These are phyloP conservation scores for Lodderomyces beijingensis DNA, from an alignment of 1,139 yeast genomes.

Conservation along the genomic window DNA sequence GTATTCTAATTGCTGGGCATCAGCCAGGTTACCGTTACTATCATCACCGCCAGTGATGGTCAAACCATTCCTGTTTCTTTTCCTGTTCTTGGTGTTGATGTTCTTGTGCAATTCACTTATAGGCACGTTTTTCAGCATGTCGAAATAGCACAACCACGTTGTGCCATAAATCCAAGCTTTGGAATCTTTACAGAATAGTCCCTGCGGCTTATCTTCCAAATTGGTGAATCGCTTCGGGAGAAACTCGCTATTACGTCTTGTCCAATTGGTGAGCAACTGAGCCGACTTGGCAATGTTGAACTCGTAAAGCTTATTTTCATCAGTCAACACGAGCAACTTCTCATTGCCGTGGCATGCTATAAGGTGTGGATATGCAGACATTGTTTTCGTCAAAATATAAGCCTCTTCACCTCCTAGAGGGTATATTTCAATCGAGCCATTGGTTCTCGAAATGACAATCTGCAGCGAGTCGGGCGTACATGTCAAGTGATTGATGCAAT, in stretches of 20 bases:
- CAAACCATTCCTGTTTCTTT: slow-evolving; percentile 63
- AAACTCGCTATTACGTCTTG: slow-evolving; percentile 67
- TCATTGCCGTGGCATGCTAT: slow-evolving; percentile 48
- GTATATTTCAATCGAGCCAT: slow-evolving; percentile 62
- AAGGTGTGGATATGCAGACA: slow-evolving; percentile 61
- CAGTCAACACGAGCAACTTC: slow-evolving; percentile 62
- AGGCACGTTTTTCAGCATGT: slow-evolving; percentile 60
- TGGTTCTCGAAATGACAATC: slow-evolving; percentile 55
- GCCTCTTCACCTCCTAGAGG: slow-evolving; percentile 16
- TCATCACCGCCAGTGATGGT: slow-evolving; percentile 28
- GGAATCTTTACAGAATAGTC: slow-evolving; percentile 49
- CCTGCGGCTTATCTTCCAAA: slow-evolving; percentile 68
- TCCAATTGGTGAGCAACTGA: slow-evolving; percentile 67
- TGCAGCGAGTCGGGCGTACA: slow-evolving; percentile 39
- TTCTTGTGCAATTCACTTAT: slow-evolving; percentile 27
- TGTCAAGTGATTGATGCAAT: slow-evolving; percentile 52
- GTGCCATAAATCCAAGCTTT: slow-evolving; percentile 82
- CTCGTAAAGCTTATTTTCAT: slow-evolving; percentile 73
- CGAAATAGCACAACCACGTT: slow-evolving; percentile 78
- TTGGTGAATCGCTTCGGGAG: slow-evolving; percentile 63
- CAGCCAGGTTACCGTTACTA: slow-evolving; percentile 19
- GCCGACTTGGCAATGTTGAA: slow-evolving; percentile 35
- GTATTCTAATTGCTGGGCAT: slow-evolving; percentile 26
- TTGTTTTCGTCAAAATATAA: slow-evolving; percentile 32
- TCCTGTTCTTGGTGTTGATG: slow-evolving; percentile 26